These are phyloP conservation scores for Didymella keratinophila DNA, from an alignment of 2,329 filamentous ascomycete genomes.

Conservation along the genomic window DNA sequence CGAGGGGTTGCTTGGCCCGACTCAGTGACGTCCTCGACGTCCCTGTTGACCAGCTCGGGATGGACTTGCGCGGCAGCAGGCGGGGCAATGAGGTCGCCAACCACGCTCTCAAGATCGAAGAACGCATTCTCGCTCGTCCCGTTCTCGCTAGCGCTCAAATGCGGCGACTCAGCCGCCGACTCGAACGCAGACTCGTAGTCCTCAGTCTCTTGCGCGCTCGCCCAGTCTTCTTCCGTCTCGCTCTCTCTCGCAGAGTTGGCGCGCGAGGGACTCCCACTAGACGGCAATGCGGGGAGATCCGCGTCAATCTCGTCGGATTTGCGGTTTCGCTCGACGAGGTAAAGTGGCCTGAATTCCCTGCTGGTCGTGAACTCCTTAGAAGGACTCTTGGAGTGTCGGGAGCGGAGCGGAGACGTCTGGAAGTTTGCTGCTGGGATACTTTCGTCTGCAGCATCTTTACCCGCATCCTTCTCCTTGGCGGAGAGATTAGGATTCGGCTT, in stretches of 20 bases:
- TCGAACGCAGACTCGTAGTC: conserved; percentile 55
- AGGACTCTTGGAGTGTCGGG: conserved; percentile 55
- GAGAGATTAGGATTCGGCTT: not conserved
- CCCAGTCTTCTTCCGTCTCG: conserved; percentile 53
- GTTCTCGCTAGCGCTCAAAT: conserved; percentile 34
- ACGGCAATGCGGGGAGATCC: conserved; percentile 61
- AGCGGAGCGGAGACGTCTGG: conserved; percentile 54
- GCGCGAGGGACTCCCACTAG: conserved; percentile 52
- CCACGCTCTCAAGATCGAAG: conserved; percentile 25
- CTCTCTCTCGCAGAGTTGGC: conserved; percentile 43
- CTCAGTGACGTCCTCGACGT: conserved; percentile 56
- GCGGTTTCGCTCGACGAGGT: conserved; percentile 73
- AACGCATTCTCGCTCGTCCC: conserved; percentile 30
- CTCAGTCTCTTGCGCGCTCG: conserved; percentile 47
- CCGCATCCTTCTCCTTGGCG: not conserved
- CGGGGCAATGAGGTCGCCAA: not conserved
- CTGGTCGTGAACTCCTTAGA: conserved; percentile 63
- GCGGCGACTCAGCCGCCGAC: conserved; percentile 38
- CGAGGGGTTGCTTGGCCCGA: conserved; percentile 75
- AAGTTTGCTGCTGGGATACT: not conserved
- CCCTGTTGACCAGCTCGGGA: conserved; percentile 1
- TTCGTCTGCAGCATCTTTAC: not conserved
- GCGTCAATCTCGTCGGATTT: conserved; percentile 47
- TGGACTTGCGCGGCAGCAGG: not conserved
- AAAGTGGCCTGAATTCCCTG: conserved; percentile 80